Percentiles rank a stretch among this genome's conserved stretches.
phyloP scores from a whole-genome alignment of 2,329 filamentous ascomycete genomes.

The Fusarium nisikadoi region DNA sequence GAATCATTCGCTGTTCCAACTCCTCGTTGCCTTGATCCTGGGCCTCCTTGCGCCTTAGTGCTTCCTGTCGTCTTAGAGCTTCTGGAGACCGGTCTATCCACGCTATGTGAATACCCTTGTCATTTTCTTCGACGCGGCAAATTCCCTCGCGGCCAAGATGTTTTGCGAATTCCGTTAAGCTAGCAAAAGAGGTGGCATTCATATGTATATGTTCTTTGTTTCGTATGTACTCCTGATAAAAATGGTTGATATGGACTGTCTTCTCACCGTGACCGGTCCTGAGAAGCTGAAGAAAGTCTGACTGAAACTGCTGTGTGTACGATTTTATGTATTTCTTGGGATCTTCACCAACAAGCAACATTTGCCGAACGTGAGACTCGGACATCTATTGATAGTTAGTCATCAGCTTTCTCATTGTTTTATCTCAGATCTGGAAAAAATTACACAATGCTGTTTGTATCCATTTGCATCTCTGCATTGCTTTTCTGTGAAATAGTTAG shows the following conservation, averaged over 20 bases:
- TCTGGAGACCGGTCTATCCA: slow-evolving; percentile 96
- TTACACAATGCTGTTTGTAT: slow-evolving; percentile 92
- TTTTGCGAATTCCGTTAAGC: slow-evolving; percentile 88
- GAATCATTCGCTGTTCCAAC: slow-evolving; percentile 83
- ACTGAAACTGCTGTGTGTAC: slow-evolving; percentile 83
- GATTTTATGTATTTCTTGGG: slow-evolving; percentile 85
- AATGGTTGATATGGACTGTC: slow-evolving; percentile 86
- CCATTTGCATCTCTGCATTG: slow-evolving; percentile 82
- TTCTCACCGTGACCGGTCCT: slow-evolving; percentile 92
- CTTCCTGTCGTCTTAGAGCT: slow-evolving; percentile 81
- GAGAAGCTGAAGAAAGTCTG: slow-evolving; percentile 81
- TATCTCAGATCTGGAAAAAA: too few relatives aligned
- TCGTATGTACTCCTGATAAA: slow-evolving; percentile 93
- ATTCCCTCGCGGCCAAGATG: slow-evolving; percentile 86
- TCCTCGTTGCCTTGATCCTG: slow-evolving; percentile 93
- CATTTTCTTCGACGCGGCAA: slow-evolving; percentile 88
- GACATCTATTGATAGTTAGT: slow-evolving; percentile 56
- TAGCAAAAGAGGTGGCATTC: slow-evolving; percentile 44
- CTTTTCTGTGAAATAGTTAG: slow-evolving; percentile 50
- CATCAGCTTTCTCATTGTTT: slow-evolving; percentile 37
- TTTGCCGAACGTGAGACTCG: slow-evolving; percentile 89
- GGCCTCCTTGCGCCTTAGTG: slow-evolving; percentile 82
- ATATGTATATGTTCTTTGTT: slow-evolving; percentile 90
- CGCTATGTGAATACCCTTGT: slow-evolving; percentile 84
- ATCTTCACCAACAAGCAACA: slow-evolving; percentile 87